Evolutionary conservation across 2,329 filamentous ascomycete genomes (phyloP).

Genomic region (Diaporthe helianthi): DNA sequence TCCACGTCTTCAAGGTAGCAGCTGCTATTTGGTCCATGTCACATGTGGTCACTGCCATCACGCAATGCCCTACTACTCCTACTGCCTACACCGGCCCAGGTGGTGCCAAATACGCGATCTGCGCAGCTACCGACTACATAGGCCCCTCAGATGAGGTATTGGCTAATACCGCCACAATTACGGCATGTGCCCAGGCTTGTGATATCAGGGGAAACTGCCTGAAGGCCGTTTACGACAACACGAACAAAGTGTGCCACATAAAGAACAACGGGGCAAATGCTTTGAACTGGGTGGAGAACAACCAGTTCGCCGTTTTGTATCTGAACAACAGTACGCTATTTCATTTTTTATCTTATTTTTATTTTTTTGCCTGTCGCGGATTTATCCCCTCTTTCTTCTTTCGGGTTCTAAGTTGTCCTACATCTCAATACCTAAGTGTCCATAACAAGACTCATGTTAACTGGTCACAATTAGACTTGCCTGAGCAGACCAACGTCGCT

Average conservation of each 20-base stretch:
- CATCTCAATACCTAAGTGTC: too few relatives aligned
- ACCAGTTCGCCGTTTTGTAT: constrained; percentile 14
- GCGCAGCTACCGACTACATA: constrained; percentile 17
- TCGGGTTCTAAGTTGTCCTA: too few relatives aligned
- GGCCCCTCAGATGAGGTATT: constrained; percentile 13
- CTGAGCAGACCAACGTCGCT: constrained; percentile 19
- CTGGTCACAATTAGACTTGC: background rate
- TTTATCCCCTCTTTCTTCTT: too few relatives aligned
- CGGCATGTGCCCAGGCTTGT: constrained; percentile 28
- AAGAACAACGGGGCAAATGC: constrained; percentile 20
- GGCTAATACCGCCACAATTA: background rate
- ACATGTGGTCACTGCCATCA: constrained; percentile 4
- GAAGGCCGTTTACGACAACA: constrained; percentile 27
- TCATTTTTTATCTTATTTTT: too few relatives aligned
- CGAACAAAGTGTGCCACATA: constrained; percentile 19
- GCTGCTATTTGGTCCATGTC: background rate
- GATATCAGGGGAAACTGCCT: constrained; percentile 1
- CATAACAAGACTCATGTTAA: too few relatives aligned
- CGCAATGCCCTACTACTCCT: constrained; percentile 18
- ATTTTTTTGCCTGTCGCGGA: too few relatives aligned
- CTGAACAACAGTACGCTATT: constrained; percentile 13
- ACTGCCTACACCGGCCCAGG: constrained; percentile 22
- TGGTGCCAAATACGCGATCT: constrained; percentile 26
- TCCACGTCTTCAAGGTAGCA: background rate
- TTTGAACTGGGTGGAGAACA: constrained; percentile 18